These are phyloP conservation scores for Castanospermum australe DNA, from an alignment of 306 rosid genomes.

Conservation along the genomic window DNA sequence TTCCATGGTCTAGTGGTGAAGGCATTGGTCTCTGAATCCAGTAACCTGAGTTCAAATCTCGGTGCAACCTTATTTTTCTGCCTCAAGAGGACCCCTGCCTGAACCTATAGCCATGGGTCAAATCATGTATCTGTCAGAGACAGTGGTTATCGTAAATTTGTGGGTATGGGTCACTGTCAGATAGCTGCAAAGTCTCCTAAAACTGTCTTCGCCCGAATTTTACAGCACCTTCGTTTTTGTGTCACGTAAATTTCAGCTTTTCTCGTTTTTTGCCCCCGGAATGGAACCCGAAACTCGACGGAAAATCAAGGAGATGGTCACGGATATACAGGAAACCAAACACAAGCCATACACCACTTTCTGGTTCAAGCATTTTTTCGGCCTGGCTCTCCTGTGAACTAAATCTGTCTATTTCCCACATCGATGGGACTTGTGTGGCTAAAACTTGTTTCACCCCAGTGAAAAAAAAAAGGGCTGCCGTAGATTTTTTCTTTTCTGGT, in stretches of 20 bases:
- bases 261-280: not conserved
- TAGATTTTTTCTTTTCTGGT: no score
- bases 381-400: no score
- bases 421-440: no score
- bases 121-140: no score
- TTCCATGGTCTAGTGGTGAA: conserved; percentile 75
- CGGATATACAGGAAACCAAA: no score
- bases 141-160: no score
- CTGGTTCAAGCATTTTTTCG: no score
- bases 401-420: no score
- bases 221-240: not conserved
- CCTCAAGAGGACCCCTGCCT: not conserved
- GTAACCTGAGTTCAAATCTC: conserved; percentile 66
- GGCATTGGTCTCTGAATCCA: conserved; percentile 61
- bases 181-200: not conserved
- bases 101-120: no score
- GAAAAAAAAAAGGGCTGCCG: no score
- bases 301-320: conserved; percentile 65
- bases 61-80: conserved; percentile 46
- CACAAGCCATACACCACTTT: no score
- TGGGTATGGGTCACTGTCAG: not conserved
- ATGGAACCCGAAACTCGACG: conserved; percentile 61
- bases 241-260: not conserved
- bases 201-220: not conserved
- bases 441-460: no score